Evolutionary conservation across 2,329 filamentous ascomycete species (phyloP).

Genomic region (Berkeleyomyces basicola): DNA sequence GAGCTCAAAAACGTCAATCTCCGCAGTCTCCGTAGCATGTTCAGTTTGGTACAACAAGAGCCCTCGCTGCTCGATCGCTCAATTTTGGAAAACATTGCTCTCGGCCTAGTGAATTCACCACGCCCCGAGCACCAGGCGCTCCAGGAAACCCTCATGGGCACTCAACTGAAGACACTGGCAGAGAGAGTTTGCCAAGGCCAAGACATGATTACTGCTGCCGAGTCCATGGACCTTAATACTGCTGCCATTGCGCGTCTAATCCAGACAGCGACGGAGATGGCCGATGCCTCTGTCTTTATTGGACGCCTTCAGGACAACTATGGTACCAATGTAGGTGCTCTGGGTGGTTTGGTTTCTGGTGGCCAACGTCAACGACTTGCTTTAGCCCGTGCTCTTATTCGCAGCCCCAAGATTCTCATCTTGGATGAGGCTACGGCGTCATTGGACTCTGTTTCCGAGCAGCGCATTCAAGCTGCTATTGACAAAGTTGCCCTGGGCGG

Average conservation of each 20-base stretch:
- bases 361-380: conserved; percentile 45
- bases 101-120: conserved; percentile 30
- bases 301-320: conserved; percentile 36
- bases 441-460: conserved; percentile 41
- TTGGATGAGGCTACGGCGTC: conserved; percentile 47
- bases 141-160: conserved; percentile 30
- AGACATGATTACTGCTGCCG: conserved; percentile 28
- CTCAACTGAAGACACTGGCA: conserved; percentile 33
- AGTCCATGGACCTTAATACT: conserved; percentile 26
- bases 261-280: conserved; percentile 35
- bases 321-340: conserved; percentile 34
- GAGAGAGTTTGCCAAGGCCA: conserved; percentile 34
- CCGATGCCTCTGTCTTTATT: conserved; percentile 43
- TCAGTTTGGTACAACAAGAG: conserved; percentile 31
- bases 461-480: conserved; percentile 34
- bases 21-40: conserved; percentile 24
- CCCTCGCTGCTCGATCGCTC: conserved; percentile 29
- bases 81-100: conserved; percentile 34
- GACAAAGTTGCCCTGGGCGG: conserved; percentile 28
- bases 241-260: conserved; percentile 35
- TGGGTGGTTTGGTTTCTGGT: conserved; percentile 38
- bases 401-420: conserved; percentile 39
- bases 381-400: conserved; percentile 39
- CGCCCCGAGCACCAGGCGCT: conserved; percentile 25
- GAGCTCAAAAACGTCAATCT: conserved; percentile 33